phyloP scores from a whole-genome alignment of 345 rosid species.

The Lumnitzera littorea region DNA sequence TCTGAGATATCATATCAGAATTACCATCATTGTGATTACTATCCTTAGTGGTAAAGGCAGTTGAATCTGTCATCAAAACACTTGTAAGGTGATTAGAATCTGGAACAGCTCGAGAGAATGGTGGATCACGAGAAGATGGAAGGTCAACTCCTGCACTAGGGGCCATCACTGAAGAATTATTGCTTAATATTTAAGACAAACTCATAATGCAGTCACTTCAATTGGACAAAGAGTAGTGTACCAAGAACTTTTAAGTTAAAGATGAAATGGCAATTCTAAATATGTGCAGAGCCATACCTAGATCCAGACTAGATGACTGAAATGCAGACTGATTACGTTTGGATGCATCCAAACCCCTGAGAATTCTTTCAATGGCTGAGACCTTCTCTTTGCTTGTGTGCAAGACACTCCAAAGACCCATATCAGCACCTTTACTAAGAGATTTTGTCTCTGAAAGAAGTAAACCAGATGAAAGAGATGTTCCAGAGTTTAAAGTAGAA shows the following conservation, averaged over 20 bases:
- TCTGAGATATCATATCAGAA: slow-evolving; percentile 82
- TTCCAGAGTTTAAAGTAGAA: slow-evolving; percentile 60
- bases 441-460: slow-evolving; percentile 66
- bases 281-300: slow-evolving; percentile 41
- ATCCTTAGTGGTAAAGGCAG: slow-evolving; percentile 41
- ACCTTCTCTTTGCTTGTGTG: slow-evolving; percentile 98
- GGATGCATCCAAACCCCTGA: slow-evolving; percentile 82
- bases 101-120: slow-evolving; percentile 63
- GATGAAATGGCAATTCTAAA: no score
- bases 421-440: slow-evolving; percentile 55
- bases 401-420: slow-evolving; percentile 88
- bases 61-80: slow-evolving; percentile 46
- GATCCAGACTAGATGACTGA: slow-evolving; percentile 93
- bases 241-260: no score
- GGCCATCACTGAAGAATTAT: slow-evolving; percentile 37
- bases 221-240: no score
- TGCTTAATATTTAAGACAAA: slow-evolving; percentile 3
- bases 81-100: slow-evolving; percentile 55
- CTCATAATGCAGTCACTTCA: slow-evolving; percentile 10
- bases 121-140: slow-evolving; percentile 99
- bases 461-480: slow-evolving; percentile 71
- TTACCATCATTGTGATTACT: slow-evolving; percentile 78
- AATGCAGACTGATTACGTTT: slow-evolving; percentile 71
- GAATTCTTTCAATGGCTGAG: slow-evolving; percentile 97
- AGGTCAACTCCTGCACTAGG: slow-evolving; percentile 99